Conservation (phyloP, 139 green algal species). For the Gonium pectorale region DNA sequence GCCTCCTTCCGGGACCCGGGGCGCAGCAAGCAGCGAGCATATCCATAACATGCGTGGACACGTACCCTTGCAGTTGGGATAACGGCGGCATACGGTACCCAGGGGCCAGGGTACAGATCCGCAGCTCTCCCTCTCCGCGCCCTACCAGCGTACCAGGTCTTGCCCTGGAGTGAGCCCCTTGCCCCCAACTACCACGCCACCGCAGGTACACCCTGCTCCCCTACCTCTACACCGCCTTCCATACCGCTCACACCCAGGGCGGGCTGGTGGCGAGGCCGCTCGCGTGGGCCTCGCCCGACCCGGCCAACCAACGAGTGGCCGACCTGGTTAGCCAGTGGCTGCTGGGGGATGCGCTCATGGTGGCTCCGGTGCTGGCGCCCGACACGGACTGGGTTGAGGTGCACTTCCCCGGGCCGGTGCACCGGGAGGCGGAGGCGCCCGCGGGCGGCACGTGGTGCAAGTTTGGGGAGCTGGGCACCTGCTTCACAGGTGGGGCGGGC, state of each 20-base stretch:
- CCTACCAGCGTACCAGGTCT: neutral
- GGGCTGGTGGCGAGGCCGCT: constrained; percentile 77
- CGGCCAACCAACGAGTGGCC: neutral
- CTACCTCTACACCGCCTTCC: constrained; percentile 77
- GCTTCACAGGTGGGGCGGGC: constrained; percentile 14
- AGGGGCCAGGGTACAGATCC: neutral
- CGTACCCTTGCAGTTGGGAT: no score
- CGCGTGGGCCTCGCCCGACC: constrained; percentile 1
- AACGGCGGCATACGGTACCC: no score
- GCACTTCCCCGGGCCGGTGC: constrained; percentile 6
- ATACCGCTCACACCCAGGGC: constrained; percentile 53
- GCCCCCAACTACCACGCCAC: neutral
- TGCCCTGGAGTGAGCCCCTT: neutral
- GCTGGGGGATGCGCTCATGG: constrained; percentile 15
- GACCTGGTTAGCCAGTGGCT: constrained; percentile 11
- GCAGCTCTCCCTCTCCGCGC: no score
- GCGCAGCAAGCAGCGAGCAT: no score
- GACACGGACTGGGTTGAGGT: constrained; percentile 18
- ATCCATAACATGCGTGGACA: no score
- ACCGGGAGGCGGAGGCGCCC: neutral
- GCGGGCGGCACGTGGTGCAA: constrained; percentile 20
- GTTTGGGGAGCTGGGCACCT: neutral
- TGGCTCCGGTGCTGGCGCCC: constrained; percentile 15
- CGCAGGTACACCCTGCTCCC: constrained; percentile 76
- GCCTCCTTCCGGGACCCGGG: no score